Evolutionary conservation across 192 early-diverging fungal genomes (phyloP), one percentile per base, ranked within the genome.

Genomic region (Coemansia sp.): DNA sequence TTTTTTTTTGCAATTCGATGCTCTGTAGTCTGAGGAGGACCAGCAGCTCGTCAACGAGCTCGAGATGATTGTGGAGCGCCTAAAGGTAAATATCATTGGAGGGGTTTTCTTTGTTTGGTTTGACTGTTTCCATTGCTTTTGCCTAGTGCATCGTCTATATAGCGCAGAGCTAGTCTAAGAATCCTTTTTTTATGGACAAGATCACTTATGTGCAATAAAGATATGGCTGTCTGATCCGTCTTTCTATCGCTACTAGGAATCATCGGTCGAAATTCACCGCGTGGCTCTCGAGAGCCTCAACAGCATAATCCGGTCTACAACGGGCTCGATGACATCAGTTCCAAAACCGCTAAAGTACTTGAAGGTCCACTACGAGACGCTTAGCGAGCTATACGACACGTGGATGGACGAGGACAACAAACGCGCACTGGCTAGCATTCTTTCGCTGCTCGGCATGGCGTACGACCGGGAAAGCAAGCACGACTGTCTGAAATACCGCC

Each of bases 291-390:
- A 97, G 60, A 85, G 87, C 54, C 85, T 99, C 23, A 88, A 89
- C 60, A 93, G 89, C 11, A 62, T 91, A 22, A 97, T 99, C 74
- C 90, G 94, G 54, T 95, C 95, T 9, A 90, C 93, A 8, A 94
- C 95, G 4, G 91, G 89, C 58, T 99, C 97, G 46, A 99, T 99
- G 97, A 97, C 97, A 7, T 93, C 94, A n/a, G 97, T 98, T 5
- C 95, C 97, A 52, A 99, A 99, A 74, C 95, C 95, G 24, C 85
- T 99, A 68, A 99, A 99, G 80, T 99, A 91, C 64, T 75, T 99
- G 56, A 85, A 95, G 58, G 87, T 87, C 35, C 91, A 94, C 58
- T 97, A 96, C 75, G 67, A 70, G 48, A 83, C 85, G 5, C 65
- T 98, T 57, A 71, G 78, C 39, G 81, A 82, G 14, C 72, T 93